Evolutionary conservation across 768 basidiomycete species (phyloP).

Genomic region (Kwoniella heveanensis): DNA sequence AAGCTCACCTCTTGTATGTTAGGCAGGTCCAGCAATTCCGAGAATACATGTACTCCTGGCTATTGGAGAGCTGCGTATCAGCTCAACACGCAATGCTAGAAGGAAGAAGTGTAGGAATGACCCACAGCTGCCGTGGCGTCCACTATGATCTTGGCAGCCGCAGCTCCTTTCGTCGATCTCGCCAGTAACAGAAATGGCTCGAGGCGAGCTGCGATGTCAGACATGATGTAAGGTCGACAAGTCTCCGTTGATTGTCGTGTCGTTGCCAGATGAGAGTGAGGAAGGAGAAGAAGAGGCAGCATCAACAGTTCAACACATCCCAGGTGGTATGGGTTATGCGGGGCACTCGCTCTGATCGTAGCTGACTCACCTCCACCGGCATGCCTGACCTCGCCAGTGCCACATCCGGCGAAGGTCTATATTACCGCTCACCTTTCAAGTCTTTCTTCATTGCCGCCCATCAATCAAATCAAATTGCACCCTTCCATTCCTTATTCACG

Average conservation of each 20-base stretch:
- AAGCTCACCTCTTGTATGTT: constrained; percentile 77
- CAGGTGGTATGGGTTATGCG: neutral
- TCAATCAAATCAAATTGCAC: neutral
- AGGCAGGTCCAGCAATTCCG: constrained; percentile 77
- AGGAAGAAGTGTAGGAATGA: neutral
- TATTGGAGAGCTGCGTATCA: constrained; percentile 3
- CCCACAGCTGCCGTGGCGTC: constrained; percentile 76
- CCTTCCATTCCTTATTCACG: constrained; percentile 19
- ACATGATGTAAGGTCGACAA: constrained; percentile 32
- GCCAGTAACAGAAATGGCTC: constrained; percentile 91
- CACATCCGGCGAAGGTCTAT: constrained; percentile 16
- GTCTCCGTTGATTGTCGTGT: no score
- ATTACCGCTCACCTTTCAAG: neutral
- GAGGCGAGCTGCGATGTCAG: constrained; percentile 29
- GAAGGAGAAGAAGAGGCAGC: neutral
- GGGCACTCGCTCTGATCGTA: neutral
- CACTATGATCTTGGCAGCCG: constrained; percentile 76
- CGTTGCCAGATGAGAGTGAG: neutral
- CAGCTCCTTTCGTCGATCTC: constrained; percentile 87
- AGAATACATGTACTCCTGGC: constrained; percentile 88
- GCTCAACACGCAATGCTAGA: neutral
- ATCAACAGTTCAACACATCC: no score
- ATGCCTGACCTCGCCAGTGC: neutral
- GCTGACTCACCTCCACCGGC: constrained; percentile 20
- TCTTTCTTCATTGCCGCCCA: no score